Evolutionary conservation across 2,329 filamentous ascomycete genomes (phyloP), one percentile per base, ranked within the genome.

Genomic region (Aureobasidium mangrovei): DNA sequence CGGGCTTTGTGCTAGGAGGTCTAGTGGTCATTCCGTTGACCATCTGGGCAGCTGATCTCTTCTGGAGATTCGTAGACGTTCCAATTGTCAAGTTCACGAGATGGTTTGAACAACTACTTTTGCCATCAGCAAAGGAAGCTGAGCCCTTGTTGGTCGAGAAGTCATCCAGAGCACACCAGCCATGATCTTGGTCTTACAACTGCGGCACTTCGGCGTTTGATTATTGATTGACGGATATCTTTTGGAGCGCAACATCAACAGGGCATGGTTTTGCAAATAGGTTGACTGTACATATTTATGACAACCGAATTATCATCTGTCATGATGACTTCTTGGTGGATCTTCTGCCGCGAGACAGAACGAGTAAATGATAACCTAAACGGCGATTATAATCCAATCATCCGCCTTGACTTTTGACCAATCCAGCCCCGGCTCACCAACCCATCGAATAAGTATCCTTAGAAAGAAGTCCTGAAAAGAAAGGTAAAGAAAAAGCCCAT

Each of bases 11-110:
- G 8, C 63, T 81, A 26, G 74, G 76, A 9, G 68, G 71, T 0
- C 48, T 71, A 10, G 66, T 79, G n/a, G 71, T 75, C 47, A 70
- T 81, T 10, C 77, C 78, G 0, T 65, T 72, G 2, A 72, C 79
- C 4, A 68, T 82, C 9, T 81, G 77, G 75, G 74, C 70, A 53
- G 73, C 77, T 1, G 79, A 82, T 56, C 60, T 82, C 4, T 81
- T 79, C 58, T 80, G 76, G 75, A 70, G 78, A 33, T 70, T 70
- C 2, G 73, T 82, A 5, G 79, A 82, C 58, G 72, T 74, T 45
- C 78, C 78, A 1, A 73, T 74, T 2, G 78, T 81, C 53, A 72
- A 71, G 60, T 79, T 82, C 60, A 74, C 77, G 18, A 79, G 75
- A 62, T 79, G 77, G 78, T 60, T 79, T 4, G 79, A 82, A 66